Evolutionary conservation across 2,329 filamentous ascomycete genomes (phyloP), one percentile per base, ranked within the genome.

Genomic region (Sporothrix variecibatus): DNA sequence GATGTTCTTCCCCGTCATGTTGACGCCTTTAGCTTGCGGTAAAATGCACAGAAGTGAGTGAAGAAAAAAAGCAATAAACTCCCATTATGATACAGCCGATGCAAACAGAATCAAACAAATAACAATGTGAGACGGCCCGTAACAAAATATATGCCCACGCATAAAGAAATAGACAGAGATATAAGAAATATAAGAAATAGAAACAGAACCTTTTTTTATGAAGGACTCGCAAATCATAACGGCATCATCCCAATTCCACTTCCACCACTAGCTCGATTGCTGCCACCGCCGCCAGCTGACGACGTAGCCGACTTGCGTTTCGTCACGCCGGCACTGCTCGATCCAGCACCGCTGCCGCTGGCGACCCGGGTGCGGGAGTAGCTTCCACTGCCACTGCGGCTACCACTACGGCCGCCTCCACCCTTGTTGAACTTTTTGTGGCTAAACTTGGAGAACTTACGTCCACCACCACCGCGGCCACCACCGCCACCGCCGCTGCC

Each of bases 181-280:
- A 60, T 17, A 11, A 53, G 34, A 34, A 23, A 46, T 7, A 46
- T 12, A 53, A n/a, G n/a, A n/a, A n/a, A n/a, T n/a, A n/a, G n/a
- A 28, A 40, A 34, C n/a, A 43, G 40, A 43, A 2, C 40, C 40
- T 11, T 11, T 12, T 11, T 20, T 43, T n/a, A 23, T 67, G 1
- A 40, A 28, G 34, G 34, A 43, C 6, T 20, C 17, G 43, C 56
- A 72, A 60, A 23, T 77, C 72, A 78, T 40, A 78, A 40, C 15
- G 78, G 78, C 78, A 78, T 78, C 73, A 78, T 74, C 3, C 78
- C 77, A 7, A 78, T 78, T 3, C 75, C 75, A 40, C 75, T 73
- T 12, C 71, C 65, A 20, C 72, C 62, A 4, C 72, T 34, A 6
- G 51, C 70, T 23, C 71, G 53, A 17, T 72, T 71, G 26, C 65